Base-by-base conservation (phyloP, 441 rosid genomes). In the Brassica hybrid region DNA sequence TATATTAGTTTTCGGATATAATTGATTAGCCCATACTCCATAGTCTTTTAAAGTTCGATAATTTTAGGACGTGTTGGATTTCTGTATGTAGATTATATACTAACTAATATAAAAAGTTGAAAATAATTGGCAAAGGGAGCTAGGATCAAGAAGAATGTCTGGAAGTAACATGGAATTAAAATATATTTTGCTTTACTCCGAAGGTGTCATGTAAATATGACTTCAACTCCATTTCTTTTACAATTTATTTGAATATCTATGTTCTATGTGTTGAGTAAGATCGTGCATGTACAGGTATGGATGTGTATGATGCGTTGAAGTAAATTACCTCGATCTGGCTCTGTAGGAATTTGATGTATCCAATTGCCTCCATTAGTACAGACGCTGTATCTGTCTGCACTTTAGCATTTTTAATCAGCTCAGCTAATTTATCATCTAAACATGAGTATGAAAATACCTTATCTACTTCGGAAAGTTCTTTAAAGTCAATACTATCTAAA, bases 331-430 rank as follows among this genome's bases (percentile, higher is more conserved):
- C 93, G 63, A 94, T 88, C 84, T 94, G 98, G 88, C 80, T 90
- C 77, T 94, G 97, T 71, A 94, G 90, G 85, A 94, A 94, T 73
- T 92, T 92, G 76, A 91, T 92, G 88, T 94, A 94, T 27, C 98
- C 98, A 59, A 91, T 89, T 45, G 97, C 97, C 86, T 94, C 98
- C 97, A 91, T 86, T 81, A 94, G 82, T 75, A 94, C 98, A 62
- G 98, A 91, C 71, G 98, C 97, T 7, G 98, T 94, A 80, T 94
- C 98, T 78, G 98, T 94, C 98, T 94, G 94, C 77, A 81, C 56
- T 67, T 75, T 10, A 75, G 0, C 71, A 54, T n/a, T 30, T 56
- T 52, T 48, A 80, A 19, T 17, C 74, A 76, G 72, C 36, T 50
- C 64, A 65, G 9, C 17, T 57, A 41, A 50, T 61, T 17, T 12